Conservation (phyloP, 805 yeast genomes). For the Cyberlindnera subsufficiens region DNA sequence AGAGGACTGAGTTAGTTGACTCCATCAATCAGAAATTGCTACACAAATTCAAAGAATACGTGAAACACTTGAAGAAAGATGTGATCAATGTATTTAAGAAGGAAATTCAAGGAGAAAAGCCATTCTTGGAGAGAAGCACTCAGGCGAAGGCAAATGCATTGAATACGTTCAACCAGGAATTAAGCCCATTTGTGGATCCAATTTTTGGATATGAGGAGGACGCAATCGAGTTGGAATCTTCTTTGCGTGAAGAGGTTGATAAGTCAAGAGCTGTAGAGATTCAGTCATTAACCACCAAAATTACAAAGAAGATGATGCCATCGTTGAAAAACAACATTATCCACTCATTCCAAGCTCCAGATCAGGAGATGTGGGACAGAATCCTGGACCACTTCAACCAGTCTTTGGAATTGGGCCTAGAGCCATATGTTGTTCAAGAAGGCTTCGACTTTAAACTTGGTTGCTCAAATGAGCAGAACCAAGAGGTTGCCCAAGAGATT, state of each 20-base stretch:
- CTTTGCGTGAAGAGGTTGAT: constrained; percentile 23
- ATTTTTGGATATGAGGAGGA: constrained; percentile 28
- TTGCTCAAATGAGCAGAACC: constrained; percentile 32
- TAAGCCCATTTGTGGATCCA: constrained; percentile 15
- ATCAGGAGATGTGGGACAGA: constrained; percentile 54
- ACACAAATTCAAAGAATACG: constrained; percentile 37
- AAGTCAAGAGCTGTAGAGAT: constrained; percentile 22
- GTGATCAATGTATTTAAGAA: constrained; percentile 10
- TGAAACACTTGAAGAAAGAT: constrained; percentile 31
- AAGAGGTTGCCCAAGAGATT: constrained; percentile 35
- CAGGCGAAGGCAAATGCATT: constrained; percentile 24
- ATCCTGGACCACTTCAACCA: constrained; percentile 39
- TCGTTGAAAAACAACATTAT: constrained; percentile 47
- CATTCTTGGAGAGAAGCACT: constrained; percentile 28
- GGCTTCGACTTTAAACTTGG: constrained; percentile 66
- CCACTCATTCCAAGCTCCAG: constrained; percentile 44
- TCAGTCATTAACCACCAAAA: constrained; percentile 31
- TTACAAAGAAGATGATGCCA: constrained; percentile 40
- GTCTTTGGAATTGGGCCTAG: constrained; percentile 27
- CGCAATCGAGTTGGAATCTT: constrained; percentile 25
- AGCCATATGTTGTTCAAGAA: constrained; percentile 22
- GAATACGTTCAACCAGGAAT: constrained; percentile 11
- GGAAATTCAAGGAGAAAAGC: constrained; percentile 10
- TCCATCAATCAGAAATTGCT: constrained; percentile 43
- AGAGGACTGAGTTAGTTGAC: constrained; percentile 41